phyloP scores from a whole-genome alignment of 352 stramenopile genomes.

The Blastocystis sp. region DNA sequence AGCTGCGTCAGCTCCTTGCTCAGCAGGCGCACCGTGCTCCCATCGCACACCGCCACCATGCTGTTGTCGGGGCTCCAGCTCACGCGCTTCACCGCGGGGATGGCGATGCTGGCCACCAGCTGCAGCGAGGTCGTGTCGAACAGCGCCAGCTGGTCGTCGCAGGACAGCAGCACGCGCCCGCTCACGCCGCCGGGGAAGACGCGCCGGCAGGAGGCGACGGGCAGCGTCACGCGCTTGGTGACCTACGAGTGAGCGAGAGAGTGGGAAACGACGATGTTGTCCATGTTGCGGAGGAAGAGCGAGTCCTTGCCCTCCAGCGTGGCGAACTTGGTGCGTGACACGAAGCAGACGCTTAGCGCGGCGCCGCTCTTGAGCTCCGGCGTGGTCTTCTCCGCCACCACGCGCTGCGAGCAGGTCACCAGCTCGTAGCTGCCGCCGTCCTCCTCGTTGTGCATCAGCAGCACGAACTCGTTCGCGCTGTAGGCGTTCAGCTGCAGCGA shows the following conservation, averaged over 20 bases:
- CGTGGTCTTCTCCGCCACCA: conserved; percentile 77
- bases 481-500: conserved; percentile 91
- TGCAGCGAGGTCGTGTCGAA: conserved; percentile 95
- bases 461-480: conserved; percentile 87
- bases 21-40: conserved; percentile 92
- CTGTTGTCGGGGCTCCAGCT: conserved; percentile 92
- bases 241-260: conserved; percentile 76
- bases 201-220: conserved; percentile 4
- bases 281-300: conserved; percentile 72
- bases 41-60: conserved; percentile 92
- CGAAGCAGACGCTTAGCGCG: conserved; percentile 91
- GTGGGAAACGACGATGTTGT: conserved; percentile 44
- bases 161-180: conserved; percentile 90
- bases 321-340: conserved; percentile 93
- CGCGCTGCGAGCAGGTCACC: conserved; percentile 84
- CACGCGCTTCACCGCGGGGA: conserved; percentile 93
- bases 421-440: conserved; percentile 96
- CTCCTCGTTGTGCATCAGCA: conserved; percentile 88
- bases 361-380: conserved; percentile 87
- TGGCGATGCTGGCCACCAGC: conserved; percentile 89
- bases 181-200: conserved; percentile 92
- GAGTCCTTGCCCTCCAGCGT: conserved; percentile 88
- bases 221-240: conserved; percentile 92
- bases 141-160: conserved; percentile 92
- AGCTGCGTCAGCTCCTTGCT: conserved; percentile 94